phyloP scores from a whole-genome alignment of 257 asterid genomes.

The Jaltomata sinuosa region DNA sequence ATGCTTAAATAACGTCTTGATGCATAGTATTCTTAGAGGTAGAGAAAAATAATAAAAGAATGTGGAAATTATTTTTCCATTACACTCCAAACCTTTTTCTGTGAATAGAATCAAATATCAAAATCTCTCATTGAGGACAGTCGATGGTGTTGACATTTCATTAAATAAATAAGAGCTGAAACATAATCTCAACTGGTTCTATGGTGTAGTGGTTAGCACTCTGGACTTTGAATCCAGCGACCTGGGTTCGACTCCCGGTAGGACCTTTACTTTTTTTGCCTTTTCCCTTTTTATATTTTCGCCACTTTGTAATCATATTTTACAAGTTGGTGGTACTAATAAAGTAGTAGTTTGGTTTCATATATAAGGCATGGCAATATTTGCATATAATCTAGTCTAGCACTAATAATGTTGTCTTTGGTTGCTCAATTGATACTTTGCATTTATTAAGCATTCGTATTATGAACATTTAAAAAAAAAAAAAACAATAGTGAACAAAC shows the following conservation, averaged over 20 bases:
- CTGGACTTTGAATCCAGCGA: constrained; percentile 99
- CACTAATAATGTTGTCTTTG: background rate
- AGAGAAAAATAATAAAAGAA: background rate
- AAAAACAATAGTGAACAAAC: background rate
- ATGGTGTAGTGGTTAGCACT: constrained; percentile 99
- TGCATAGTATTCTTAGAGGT: background rate
- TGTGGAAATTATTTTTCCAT: background rate
- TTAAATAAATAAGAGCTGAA: no score
- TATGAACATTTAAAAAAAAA: no score
- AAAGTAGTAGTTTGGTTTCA: no score
- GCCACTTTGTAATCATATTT: background rate
- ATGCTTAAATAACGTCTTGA: background rate
- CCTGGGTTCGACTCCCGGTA: constrained; percentile 99
- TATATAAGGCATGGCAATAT: no score
- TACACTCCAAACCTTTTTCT: background rate
- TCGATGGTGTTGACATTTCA: no score
- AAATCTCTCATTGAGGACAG: no score
- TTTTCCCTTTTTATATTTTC: background rate
- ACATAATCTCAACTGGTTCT: background rate
- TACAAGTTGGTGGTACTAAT: no score
- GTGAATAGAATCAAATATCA: background rate
- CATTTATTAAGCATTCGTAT: no score
- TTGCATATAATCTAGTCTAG: no score
- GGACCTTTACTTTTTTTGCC: constrained; percentile 44
- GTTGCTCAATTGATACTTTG: no score